Evolutionary conservation across 371 early-diverging fungal genomes (phyloP).

Genomic region (Apophysomyces trapeziformis): DNA sequence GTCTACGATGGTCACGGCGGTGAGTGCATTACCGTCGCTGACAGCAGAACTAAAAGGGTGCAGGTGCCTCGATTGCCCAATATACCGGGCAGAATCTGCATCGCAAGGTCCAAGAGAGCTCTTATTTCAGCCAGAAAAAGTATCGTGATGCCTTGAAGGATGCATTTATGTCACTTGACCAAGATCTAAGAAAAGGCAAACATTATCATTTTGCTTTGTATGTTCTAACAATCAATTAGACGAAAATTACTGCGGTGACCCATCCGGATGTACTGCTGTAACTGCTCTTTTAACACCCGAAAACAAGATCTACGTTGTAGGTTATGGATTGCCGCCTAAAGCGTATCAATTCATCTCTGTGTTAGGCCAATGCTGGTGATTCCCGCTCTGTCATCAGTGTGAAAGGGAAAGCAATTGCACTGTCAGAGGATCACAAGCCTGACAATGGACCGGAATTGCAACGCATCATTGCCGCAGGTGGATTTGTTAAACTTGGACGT

Average conservation of each 20-base stretch:
- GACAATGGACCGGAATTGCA: slow-evolving; percentile 75
- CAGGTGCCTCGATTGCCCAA: slow-evolving; percentile 82
- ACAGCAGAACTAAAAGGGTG: neutral
- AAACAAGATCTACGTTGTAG: slow-evolving; percentile 41
- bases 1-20: slow-evolving; percentile 99
- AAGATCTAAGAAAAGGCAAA: slow-evolving; percentile 75
- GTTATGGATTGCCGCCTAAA: neutral
- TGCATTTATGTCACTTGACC: slow-evolving; percentile 85
- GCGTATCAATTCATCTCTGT: neutral
- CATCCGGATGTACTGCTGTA: slow-evolving; percentile 97
- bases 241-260: slow-evolving; percentile 70
- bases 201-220: neutral
- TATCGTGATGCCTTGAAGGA: slow-evolving; percentile 77
- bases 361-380: slow-evolving; percentile 93
- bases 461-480: slow-evolving; percentile 90
- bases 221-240: slow-evolving; percentile 46
- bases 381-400: slow-evolving; percentile 86
- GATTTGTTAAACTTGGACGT: slow-evolving; percentile 95
- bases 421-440: slow-evolving; percentile 96
- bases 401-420: slow-evolving; percentile 73
- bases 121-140: slow-evolving; percentile 69
- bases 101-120: slow-evolving; percentile 64
- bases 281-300: slow-evolving; percentile 47
- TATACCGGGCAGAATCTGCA: slow-evolving; percentile 86
- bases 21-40: slow-evolving; percentile 27